Percentiles rank a stretch among this genome's conserved stretches.
Evolutionary conservation across 2,329 filamentous ascomycete genomes (phyloP).

Genomic region (Xylariaceae sp.): DNA sequence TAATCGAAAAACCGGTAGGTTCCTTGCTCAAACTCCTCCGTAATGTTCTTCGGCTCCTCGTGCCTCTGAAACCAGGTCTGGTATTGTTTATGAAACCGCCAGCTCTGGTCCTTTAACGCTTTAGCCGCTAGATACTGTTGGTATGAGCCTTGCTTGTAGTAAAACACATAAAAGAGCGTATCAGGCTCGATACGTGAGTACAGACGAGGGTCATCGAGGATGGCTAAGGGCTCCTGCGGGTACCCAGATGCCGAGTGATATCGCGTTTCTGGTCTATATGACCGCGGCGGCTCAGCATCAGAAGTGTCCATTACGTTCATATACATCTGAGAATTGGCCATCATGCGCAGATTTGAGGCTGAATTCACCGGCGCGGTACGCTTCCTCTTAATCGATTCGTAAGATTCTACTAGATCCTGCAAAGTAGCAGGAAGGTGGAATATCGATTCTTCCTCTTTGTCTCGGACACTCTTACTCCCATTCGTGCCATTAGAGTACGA

Average conservation of each 20-base stretch:
- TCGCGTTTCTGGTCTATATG: constrained; percentile 77
- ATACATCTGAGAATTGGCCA: constrained; percentile 66
- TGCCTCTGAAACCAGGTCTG: constrained; percentile 99
- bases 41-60: constrained; percentile 97
- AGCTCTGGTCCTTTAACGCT: constrained; percentile 96
- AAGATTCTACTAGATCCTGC: constrained; percentile 85
- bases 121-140: constrained; percentile 95
- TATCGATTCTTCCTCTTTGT: constrained; percentile 60
- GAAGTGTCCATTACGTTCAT: constrained; percentile 59
- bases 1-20: constrained; percentile 99
- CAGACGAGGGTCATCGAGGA: constrained; percentile 85
- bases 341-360: constrained; percentile 64
- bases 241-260: constrained; percentile 75
- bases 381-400: constrained; percentile 75
- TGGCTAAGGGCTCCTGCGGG: constrained; percentile 82
- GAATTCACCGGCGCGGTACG: constrained; percentile 57
- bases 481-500: constrained; percentile 50
- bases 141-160: constrained; percentile 94
- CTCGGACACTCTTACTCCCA: constrained; percentile 40
- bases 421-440: constrained; percentile 88
- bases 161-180: constrained; percentile 97
- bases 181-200: constrained; percentile 91
- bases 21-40: constrained; percentile 96
- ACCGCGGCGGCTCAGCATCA: constrained; percentile 76
- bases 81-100: constrained; percentile 99